Evolutionary conservation across 1,139 yeast species (phyloP).

Genomic region (Saccharomyces hybrid): DNA sequence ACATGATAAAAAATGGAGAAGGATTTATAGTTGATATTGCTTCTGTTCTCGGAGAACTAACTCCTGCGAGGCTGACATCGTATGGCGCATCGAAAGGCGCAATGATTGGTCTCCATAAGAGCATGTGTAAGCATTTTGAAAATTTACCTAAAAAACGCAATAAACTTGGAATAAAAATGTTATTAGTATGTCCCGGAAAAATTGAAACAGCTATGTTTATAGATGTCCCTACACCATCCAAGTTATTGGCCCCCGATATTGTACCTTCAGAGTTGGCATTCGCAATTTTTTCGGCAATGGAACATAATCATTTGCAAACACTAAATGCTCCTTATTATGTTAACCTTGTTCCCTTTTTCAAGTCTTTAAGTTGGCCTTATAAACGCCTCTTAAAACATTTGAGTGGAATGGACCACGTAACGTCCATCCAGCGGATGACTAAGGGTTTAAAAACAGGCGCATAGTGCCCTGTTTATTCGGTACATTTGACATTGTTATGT

Average conservation of each 20-base stretch:
- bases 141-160: constrained; percentile 37
- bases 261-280: constrained; percentile 60
- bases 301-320: constrained; percentile 59
- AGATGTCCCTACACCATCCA: constrained; percentile 65
- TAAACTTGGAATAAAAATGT: constrained; percentile 45
- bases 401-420: constrained; percentile 27
- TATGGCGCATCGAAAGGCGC: constrained; percentile 93
- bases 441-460: neutral
- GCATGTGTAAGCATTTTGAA: constrained; percentile 60
- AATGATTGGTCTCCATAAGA: constrained; percentile 73
- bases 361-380: constrained; percentile 69
- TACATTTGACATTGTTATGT: neutral
- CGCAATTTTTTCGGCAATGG: constrained; percentile 48
- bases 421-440: constrained; percentile 5
- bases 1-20: constrained; percentile 50
- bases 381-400: constrained; percentile 30
- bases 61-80: constrained; percentile 72
- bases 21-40: constrained; percentile 80
- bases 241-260: constrained; percentile 71
- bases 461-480: neutral
- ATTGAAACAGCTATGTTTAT: constrained; percentile 64
- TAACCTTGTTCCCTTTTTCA: constrained; percentile 58
- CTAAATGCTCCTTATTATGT: constrained; percentile 72
- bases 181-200: constrained; percentile 84
- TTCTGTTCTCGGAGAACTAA: constrained; percentile 73